These are phyloP conservation scores for Aureobasidium subglaciale DNA, from an alignment of 2,329 filamentous ascomycete genomes.

Conservation along the genomic window DNA sequence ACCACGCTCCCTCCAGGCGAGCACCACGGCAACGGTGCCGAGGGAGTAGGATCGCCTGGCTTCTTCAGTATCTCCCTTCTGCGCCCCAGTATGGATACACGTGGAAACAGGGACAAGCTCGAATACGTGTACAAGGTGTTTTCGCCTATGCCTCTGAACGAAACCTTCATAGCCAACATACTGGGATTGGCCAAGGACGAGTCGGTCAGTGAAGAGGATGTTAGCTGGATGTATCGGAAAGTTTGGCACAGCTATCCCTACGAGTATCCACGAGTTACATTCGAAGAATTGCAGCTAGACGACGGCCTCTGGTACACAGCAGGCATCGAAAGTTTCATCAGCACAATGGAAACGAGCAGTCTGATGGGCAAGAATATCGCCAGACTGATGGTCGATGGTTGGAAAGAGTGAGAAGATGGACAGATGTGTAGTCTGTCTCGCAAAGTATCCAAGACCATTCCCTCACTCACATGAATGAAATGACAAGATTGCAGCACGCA, in stretches of 20 bases:
- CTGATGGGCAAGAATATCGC: conserved; percentile 86
- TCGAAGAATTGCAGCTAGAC: conserved; percentile 70
- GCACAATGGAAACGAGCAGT: conserved; percentile 93
- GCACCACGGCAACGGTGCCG: conserved; percentile 38
- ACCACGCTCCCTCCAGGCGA: conserved; percentile 68
- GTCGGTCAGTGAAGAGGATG: conserved; percentile 33
- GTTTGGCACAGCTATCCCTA: conserved; percentile 81
- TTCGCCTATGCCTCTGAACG: conserved; percentile 45
- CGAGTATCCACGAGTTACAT: conserved; percentile 75
- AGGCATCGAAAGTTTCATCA: conserved; percentile 86
- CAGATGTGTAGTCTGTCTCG: too few species aligned
- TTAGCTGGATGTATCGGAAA: conserved; percentile 73
- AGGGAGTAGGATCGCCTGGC: conserved; percentile 61
- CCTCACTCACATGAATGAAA: too few species aligned
- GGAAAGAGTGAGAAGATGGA: conserved; percentile 23
- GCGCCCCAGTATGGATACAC: conserved; percentile 50
- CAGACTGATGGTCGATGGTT: conserved; percentile 59
- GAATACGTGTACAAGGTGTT: conserved; percentile 64
- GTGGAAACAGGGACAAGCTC: conserved; percentile 19
- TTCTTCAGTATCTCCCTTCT: conserved; percentile 86
- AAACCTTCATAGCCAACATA: conserved; percentile 42
- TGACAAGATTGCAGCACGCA: too few species aligned
- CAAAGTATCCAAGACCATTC: too few species aligned
- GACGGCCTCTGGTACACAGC: conserved; percentile 60
- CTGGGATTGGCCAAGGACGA: conserved; percentile 33